phyloP scores from a whole-genome alignment of 371 early-diverging fungal genomes.

The Syncephalis plumigaleata region DNA sequence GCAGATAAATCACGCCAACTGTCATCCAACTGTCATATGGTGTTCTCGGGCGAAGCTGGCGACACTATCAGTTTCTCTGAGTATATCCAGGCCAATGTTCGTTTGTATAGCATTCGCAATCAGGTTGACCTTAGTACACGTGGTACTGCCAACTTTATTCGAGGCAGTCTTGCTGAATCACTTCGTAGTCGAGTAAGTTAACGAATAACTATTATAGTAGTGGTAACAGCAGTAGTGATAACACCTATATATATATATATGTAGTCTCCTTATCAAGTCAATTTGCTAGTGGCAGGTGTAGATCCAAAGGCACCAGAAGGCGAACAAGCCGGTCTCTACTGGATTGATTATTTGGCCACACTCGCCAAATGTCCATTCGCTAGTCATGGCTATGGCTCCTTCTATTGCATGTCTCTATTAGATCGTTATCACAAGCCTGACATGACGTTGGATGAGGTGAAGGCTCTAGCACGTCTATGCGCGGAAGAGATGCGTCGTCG shows the following conservation, averaged over 20 bases:
- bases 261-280: slow-evolving; percentile 83
- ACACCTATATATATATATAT: too few species aligned
- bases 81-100: slow-evolving; percentile 83
- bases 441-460: slow-evolving; percentile 69
- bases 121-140: slow-evolving; percentile 62
- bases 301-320: slow-evolving; percentile 32
- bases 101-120: slow-evolving; percentile 78
- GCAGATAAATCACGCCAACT: slow-evolving; percentile 79
- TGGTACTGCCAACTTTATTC: slow-evolving; percentile 69
- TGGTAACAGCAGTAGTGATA: too few species aligned
- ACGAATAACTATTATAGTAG: too few species aligned
- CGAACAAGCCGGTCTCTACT: slow-evolving; percentile 60
- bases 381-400: slow-evolving; percentile 86
- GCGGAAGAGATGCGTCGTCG: slow-evolving; percentile 69
- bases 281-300: slow-evolving; percentile 76
- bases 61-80: slow-evolving; percentile 91
- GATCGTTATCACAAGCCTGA: slow-evolving; percentile 83
- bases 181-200: slow-evolving; percentile 66
- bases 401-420: slow-evolving; percentile 80
- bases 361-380: slow-evolving; percentile 69
- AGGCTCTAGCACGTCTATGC: slow-evolving; percentile 64
- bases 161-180: slow-evolving; percentile 72
- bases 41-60: slow-evolving; percentile 85
- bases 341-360: slow-evolving; percentile 85
- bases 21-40: slow-evolving; percentile 62